A percentile compares a stretch with the other conserved stretches of the same genome.
Evolutionary conservation across 331 rosid genomes (phyloP).

Genomic region (Quercus phellos): DNA sequence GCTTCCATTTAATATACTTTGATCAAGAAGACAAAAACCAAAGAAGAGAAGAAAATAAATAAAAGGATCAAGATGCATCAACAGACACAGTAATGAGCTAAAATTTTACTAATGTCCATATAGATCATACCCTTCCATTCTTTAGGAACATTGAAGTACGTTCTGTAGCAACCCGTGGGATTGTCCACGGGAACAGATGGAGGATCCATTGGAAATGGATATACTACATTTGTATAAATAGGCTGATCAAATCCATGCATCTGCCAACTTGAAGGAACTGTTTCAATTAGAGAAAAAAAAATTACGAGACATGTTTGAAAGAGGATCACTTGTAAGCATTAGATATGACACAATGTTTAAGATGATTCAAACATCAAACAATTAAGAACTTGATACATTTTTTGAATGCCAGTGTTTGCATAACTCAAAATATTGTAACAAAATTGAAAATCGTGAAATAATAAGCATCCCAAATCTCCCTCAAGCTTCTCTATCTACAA

Average conservation of each 20-base stretch:
- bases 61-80: background rate
- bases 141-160: slow-evolving; percentile 58
- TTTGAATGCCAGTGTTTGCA: background rate
- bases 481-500: background rate
- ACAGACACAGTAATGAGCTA: background rate
- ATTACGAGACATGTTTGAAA: slow-evolving; percentile 16
- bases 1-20: background rate
- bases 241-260: slow-evolving; percentile 87
- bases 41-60: background rate
- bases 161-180: slow-evolving; percentile 95
- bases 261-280: slow-evolving; percentile 99
- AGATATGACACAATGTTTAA: background rate
- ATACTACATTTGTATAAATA: slow-evolving; percentile 64
- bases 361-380: background rate
- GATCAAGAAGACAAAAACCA: background rate
- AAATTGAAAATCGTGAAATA: background rate
- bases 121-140: slow-evolving; percentile 80
- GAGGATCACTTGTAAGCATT: slow-evolving; percentile 1
- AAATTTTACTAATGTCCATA: background rate
- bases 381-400: background rate
- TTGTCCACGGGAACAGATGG: slow-evolving; percentile 64
- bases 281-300: slow-evolving; percentile 29
- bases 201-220: slow-evolving; percentile 89
- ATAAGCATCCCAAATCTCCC: background rate
- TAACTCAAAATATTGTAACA: background rate